Base-by-base conservation (phyloP, 2,329 filamentous ascomycete species). In the Ophiostoma perfectum region DNA sequence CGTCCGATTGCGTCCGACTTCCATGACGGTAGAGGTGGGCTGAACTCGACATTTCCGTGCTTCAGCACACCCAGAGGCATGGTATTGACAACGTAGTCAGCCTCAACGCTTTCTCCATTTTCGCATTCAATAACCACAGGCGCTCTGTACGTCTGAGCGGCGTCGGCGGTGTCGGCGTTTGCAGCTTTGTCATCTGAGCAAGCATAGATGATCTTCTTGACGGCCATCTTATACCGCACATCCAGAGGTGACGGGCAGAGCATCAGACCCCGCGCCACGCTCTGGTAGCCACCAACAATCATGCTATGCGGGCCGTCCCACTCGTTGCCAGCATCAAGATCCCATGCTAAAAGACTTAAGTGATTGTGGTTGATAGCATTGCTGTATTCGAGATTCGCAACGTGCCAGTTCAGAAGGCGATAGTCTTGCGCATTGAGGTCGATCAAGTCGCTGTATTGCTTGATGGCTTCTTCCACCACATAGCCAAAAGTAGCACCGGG, bases 301-400 rank as follows among this genome's bases (percentile, higher is more conserved):
- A 97, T 94, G 1, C 92, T 92, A 76, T 99, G 96, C 71, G 91
- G 89, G 6, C 95, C 95, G 77, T 97, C 93, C 81, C 96, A 99
- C 76, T 99, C 95, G 74, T 99, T 97, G 0, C 95, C 95, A 65
- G 93, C 93, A 75, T 99, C 96, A 74, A 99, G 93, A 77, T 99
- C 96, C 92, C 96, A 98, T 0, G 93, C 89, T 7, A 89, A 88
- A 14, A 99, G 85, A 77, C 94, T 98, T 18, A 99, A 85, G 71
- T 90, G 90, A 72, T 90, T 89, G 67, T 97, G 88, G 72, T 93
- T 96, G 1, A 89, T 91, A 1, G 95, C 95, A 77, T 98, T 99
- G 71, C 94, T 96, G 76, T 99, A 99, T 78, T 99, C 95, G 14
- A 99, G 84, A 75, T 99, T 99, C 72, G 96, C 96, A 77, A 97